Evolutionary conservation across 139 green algal species (phyloP).

Genomic region (Pycnococcus provasolii): DNA sequence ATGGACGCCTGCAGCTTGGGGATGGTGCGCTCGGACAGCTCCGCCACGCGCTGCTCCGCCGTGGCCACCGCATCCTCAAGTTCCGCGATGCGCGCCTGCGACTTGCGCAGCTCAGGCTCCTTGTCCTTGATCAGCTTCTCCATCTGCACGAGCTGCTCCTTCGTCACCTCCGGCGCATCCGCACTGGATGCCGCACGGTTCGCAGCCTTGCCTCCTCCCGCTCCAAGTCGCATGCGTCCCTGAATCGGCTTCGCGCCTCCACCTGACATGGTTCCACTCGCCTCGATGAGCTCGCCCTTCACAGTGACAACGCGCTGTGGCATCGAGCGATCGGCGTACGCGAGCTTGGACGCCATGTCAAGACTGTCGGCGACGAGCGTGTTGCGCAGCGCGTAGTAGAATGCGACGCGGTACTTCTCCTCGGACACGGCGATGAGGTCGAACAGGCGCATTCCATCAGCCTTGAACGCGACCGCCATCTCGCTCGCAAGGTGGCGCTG

Average conservation of each 20-base stretch:
- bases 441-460: conserved; percentile 66
- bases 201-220: too few relatives aligned
- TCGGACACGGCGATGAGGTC: conserved; percentile 61
- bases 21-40: conserved; percentile 56
- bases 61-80: conserved; percentile 24
- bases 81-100: not conserved
- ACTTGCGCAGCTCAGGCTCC: too few relatives aligned
- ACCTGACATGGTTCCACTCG: conserved; percentile 88
- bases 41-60: conserved; percentile 35
- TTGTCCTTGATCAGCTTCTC: too few relatives aligned
- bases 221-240: conserved; percentile 74
- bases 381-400: conserved; percentile 85
- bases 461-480: conserved; percentile 28
- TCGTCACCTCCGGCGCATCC: too few relatives aligned
- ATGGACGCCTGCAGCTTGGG: conserved; percentile 62
- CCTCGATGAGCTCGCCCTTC: conserved; percentile 74
- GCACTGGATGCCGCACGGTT: too few relatives aligned
- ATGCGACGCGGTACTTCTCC: conserved; percentile 54
- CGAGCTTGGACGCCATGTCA: conserved; percentile 51
- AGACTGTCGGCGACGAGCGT: conserved; percentile 84
- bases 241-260: conserved; percentile 61
- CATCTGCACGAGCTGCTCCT: too few relatives aligned
- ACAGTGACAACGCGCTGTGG: conserved; percentile 80
- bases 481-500: conserved; percentile 38
- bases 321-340: conserved; percentile 7